phyloP scores from a whole-genome alignment of 352 stramenopile genomes.

The Thalassiosira livingstoniorum region DNA sequence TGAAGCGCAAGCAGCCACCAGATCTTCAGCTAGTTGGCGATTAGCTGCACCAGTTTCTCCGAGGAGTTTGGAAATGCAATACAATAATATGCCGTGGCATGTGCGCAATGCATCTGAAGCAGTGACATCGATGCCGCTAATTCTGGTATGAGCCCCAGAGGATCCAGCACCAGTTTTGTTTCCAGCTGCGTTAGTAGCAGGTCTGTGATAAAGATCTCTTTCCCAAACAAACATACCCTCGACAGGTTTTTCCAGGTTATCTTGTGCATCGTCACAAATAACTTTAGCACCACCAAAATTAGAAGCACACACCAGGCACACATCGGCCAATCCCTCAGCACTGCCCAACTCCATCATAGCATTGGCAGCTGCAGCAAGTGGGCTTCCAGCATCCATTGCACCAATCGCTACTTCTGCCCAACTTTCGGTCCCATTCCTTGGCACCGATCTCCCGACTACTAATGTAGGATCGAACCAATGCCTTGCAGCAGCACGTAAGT shows the following conservation, averaged over 20 bases:
- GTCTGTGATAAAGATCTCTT: conserved; percentile 62
- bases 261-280: conserved; percentile 42
- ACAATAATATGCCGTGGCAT: conserved; percentile 82
- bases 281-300: conserved; percentile 80
- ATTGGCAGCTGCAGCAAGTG: conserved; percentile 72
- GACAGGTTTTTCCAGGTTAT: conserved; percentile 40
- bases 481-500: conserved; percentile 72
- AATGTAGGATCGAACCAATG: conserved; percentile 77
- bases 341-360: conserved; percentile 74
- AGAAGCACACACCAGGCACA: conserved; percentile 78
- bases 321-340: conserved; percentile 71
- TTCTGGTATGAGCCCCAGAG: conserved; percentile 40
- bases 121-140: conserved; percentile 68
- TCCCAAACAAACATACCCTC: conserved; percentile 65
- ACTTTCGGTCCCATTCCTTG: conserved; percentile 45
- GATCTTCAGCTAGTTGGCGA: conserved; percentile 55
- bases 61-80: conserved; percentile 75
- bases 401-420: conserved; percentile 58
- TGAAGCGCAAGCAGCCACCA: conserved; percentile 69
- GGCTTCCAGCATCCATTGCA: conserved; percentile 70
- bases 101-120: conserved; percentile 73
- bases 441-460: conserved; percentile 68
- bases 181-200: conserved; percentile 6
- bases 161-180: conserved; percentile 14
- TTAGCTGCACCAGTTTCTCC: conserved; percentile 43